Percentiles rank a stretch among this genome's conserved stretches.
These are phyloP conservation scores for Lactarius trivialis DNA, from an alignment of 768 basidiomycete species.

Conservation along the genomic window DNA sequence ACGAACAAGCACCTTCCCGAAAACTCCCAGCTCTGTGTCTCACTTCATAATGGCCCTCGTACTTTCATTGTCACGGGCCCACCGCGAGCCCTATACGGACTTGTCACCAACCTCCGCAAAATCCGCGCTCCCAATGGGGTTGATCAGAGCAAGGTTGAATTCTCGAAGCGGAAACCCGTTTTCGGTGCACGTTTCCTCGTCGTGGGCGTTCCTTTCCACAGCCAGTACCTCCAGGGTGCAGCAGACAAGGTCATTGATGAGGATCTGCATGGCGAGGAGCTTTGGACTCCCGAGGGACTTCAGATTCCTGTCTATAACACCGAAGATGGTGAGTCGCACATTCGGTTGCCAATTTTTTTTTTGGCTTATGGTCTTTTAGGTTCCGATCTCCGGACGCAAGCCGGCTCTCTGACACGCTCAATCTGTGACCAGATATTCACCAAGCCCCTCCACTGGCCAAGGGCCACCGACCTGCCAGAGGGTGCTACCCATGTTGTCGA, in stretches of 20 bases:
- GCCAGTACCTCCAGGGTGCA: constrained; percentile 68
- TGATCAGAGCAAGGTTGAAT: constrained; percentile 92
- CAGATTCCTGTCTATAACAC: constrained; percentile 87
- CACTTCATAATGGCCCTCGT: constrained; percentile 88
- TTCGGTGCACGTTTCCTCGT: constrained; percentile 91
- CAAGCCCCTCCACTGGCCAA: constrained; percentile 85
- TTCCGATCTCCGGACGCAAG: constrained; percentile 66
- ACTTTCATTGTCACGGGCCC: constrained; percentile 93
- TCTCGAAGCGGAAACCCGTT: constrained; percentile 90
- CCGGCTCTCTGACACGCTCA: constrained; percentile 75
- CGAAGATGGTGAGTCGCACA: constrained; percentile 66
- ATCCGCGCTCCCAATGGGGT: constrained; percentile 78
- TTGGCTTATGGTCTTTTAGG: constrained; percentile 42
- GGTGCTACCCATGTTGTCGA: constrained; percentile 92
- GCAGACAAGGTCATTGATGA: constrained; percentile 71
- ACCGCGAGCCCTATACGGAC: constrained; percentile 84
- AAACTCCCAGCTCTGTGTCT: constrained; percentile 75
- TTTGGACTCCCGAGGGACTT: constrained; percentile 66
- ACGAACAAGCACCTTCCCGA: constrained; percentile 81
- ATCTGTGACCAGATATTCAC: constrained; percentile 94
- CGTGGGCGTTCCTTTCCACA: constrained; percentile 96
- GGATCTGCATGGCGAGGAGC: constrained; percentile 69
- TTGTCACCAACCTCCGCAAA: constrained; percentile 87
- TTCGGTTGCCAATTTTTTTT: constrained; percentile 15
- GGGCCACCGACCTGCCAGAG: constrained; percentile 84